Evolutionary conservation across 192 early-diverging fungal genomes (phyloP), one percentile per base, ranked within the genome.

Genomic region (Funneliformis geosporum): DNA sequence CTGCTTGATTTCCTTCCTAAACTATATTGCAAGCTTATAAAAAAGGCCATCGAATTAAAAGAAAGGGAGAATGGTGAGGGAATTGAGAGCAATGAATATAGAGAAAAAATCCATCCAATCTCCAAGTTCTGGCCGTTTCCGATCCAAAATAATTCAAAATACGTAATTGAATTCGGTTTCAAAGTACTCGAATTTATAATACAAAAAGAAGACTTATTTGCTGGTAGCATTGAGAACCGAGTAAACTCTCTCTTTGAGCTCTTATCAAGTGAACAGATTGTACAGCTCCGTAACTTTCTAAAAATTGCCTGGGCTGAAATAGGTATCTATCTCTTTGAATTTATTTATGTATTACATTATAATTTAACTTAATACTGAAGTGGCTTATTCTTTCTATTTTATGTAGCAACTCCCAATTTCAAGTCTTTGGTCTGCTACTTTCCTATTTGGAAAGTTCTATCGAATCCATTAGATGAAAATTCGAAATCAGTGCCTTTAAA

Each of bases 101-200:
- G 25, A 47, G 3, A 47, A 33, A 33, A 2, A 33, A 33, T 18
- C 6, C 50, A 55, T 25, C 25, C n/a, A 0, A 46, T 25, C 9
- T 71, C 69, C 44, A 71, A 71, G n/a, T 46, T 71, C 25, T 71
- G 69, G 69, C 69, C 69, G 9, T 71, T 71, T 46, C 69, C 69
- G 10, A n/a, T 18, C 42, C 5, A 12, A 11, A 71, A 44, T 46
- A 10, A 21, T 71, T 43, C 69, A 71, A 71, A 25, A n/a, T 71
- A 71, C 33, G 25, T 12, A 71, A 4, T 71, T 71, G 25, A 46
- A 21, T 71, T 47, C 43, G 69, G 69, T 27, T 28, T 21, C 23
- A 71, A 47, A 46, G 69, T 71, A 71, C 43, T 71, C 23, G 23
- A 71, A 27, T 10, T 14, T 71, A 27, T 71, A 44, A 4, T 71